A percentile compares a stretch with the other conserved stretches of the same genome.
phyloP scores from a whole-genome alignment of 129 eudicot species.

The Flaveria sonorensis region DNA sequence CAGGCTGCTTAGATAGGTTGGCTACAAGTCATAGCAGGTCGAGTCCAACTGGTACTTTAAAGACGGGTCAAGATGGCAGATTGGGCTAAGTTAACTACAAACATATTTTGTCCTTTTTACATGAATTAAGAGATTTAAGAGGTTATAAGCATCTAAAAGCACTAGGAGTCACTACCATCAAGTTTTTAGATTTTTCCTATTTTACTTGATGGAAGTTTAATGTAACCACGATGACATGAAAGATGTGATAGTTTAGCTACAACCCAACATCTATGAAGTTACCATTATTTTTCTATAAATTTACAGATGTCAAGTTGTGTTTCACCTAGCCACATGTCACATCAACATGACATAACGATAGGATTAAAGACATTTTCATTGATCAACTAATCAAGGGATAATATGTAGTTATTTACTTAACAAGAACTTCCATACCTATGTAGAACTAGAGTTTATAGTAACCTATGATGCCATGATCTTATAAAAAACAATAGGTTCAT shows the following conservation, averaged over 20 bases:
- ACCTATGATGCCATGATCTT: conserved; percentile 5
- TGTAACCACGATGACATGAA: neutral
- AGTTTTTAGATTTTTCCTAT: no score
- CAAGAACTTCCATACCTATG: neutral
- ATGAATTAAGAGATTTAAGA: no score
- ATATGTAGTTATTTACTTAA: neutral
- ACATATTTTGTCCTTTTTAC: neutral
- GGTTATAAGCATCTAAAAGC: no score
- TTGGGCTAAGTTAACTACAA: neutral
- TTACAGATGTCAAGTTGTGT: no score
- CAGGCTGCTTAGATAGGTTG: no score
- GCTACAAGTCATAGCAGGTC: no score
- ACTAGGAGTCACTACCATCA: no score
- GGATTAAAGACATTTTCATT: conserved; percentile 80
- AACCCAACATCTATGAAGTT: no score
- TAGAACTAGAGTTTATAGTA: neutral
- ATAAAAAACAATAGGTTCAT: conserved; percentile 58
- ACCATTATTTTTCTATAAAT: neutral
- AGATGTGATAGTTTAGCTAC: no score
- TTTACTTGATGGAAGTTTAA: neutral
- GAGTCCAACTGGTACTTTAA: no score
- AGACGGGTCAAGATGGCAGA: no score
- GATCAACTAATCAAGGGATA: conserved; percentile 94
- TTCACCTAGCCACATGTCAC: conserved; percentile 65
- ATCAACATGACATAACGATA: conserved; percentile 65